phyloP scores from a whole-genome alignment of 805 yeast genomes.

The Candida taoyuanica region DNA sequence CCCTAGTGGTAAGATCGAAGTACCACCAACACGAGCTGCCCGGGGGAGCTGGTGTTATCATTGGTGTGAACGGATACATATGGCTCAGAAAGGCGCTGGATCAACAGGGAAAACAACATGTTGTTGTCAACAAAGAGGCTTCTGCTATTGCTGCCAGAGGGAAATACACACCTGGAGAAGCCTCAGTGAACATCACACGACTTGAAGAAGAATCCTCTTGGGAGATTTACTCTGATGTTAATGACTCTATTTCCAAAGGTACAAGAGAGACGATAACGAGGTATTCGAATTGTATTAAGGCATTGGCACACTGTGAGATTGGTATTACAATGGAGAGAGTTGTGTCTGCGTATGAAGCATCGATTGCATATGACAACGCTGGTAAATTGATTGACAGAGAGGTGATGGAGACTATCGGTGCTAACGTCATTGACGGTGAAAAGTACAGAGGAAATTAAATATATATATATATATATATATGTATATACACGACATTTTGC shows the following conservation, averaged over 20 bases:
- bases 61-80: slow-evolving; percentile 92
- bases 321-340: slow-evolving; percentile 83
- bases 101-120: slow-evolving; percentile 16
- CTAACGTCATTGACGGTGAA: slow-evolving; percentile 64
- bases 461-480: not conserved
- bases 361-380: slow-evolving; percentile 66
- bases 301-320: slow-evolving; percentile 77
- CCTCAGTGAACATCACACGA: slow-evolving; percentile 69
- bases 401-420: slow-evolving; percentile 67
- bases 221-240: slow-evolving; percentile 91
- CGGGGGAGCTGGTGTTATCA: slow-evolving; percentile 84
- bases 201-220: slow-evolving; percentile 89
- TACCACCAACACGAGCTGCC: slow-evolving; percentile 87
- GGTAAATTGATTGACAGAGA: slow-evolving; percentile 73
- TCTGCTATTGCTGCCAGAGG: slow-evolving; percentile 27
- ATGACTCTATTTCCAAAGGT: slow-evolving; percentile 61
- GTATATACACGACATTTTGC: slow-evolving; percentile 6
- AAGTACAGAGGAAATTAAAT: slow-evolving; percentile 62
- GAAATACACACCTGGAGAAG: slow-evolving; percentile 51
- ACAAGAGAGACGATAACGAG: slow-evolving; percentile 74
- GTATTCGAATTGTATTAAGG: slow-evolving; percentile 78
- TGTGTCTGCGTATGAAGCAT: slow-evolving; percentile 81
- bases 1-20: slow-evolving; percentile 77
- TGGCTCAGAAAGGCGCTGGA: slow-evolving; percentile 77
- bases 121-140: slow-evolving; percentile 31